Evolutionary conservation across 2,329 filamentous ascomycete genomes (phyloP).

Genomic region (Zalaria obscura): DNA sequence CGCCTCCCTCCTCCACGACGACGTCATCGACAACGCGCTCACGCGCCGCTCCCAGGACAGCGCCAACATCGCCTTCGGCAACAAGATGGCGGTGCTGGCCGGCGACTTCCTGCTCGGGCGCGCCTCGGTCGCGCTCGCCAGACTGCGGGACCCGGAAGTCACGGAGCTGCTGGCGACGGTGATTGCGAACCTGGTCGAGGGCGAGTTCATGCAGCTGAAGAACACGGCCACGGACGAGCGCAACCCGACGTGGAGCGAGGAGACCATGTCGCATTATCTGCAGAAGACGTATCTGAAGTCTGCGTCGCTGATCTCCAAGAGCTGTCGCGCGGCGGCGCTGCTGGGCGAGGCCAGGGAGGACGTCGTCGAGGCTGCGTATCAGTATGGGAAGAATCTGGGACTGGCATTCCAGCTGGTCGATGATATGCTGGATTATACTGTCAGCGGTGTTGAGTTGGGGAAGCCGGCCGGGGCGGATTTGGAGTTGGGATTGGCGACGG

Average conservation of each 20-base stretch:
- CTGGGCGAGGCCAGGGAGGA: slow-evolving; percentile 62
- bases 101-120: slow-evolving; percentile 93
- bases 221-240: slow-evolving; percentile 84
- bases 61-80: slow-evolving; percentile 90
- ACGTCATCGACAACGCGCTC: slow-evolving; percentile 89
- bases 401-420: slow-evolving; percentile 95
- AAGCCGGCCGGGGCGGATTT: slow-evolving; percentile 93
- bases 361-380: slow-evolving; percentile 81
- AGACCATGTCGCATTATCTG: slow-evolving; percentile 82
- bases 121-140: slow-evolving; percentile 83
- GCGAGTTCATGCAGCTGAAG: slow-evolving; percentile 98
- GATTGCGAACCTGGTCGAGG: slow-evolving; percentile 93
- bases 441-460: slow-evolving; percentile 69
- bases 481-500: slow-evolving; percentile 84
- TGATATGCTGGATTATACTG: slow-evolving; percentile 94
- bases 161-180: slow-evolving; percentile 89
- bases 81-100: slow-evolving; percentile 97
- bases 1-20: slow-evolving; percentile 89
- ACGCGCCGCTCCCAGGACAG: slow-evolving; percentile 72
- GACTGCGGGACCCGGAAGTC: slow-evolving; percentile 83
- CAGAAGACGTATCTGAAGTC: slow-evolving; percentile 98
- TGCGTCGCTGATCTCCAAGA: slow-evolving; percentile 90
- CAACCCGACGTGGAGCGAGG: slow-evolving; percentile 73
- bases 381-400: slow-evolving; percentile 85
- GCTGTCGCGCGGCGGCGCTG: slow-evolving; percentile 77